phyloP scores from a whole-genome alignment of 129 eudicot genomes.

The Apium graveolens region DNA sequence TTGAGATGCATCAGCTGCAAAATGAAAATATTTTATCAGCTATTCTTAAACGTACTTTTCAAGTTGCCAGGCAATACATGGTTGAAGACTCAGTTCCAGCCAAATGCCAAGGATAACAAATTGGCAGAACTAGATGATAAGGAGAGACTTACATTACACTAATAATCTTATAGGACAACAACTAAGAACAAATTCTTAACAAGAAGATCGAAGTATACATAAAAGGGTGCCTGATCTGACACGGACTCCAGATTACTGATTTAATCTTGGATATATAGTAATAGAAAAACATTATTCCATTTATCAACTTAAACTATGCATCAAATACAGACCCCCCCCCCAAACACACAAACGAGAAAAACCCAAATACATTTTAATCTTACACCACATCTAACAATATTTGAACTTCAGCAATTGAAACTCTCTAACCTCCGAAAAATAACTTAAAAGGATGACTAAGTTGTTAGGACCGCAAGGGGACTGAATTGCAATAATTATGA shows the following conservation, averaged over 20 bases:
- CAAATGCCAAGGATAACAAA: not conserved
- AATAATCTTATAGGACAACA: not conserved
- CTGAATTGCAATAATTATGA: not conserved
- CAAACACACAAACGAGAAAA: no score
- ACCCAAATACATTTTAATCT: no score
- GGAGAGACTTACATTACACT: not conserved
- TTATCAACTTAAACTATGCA: not conserved
- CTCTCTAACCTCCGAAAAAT: not conserved
- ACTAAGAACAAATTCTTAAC: no score
- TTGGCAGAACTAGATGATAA: not conserved
- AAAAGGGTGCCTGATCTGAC: not conserved
- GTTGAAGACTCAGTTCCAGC: not conserved
- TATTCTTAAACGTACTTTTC: not conserved
- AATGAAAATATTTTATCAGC: not conserved
- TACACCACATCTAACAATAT: no score
- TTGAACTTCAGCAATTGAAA: not conserved
- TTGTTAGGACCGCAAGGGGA: not conserved
- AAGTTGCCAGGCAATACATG: not conserved
- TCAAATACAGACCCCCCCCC: not conserved
- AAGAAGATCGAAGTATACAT: no score
- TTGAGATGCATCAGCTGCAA: constrained; percentile 28
- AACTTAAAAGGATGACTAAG: not conserved
- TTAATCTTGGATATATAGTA: not conserved
- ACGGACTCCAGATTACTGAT: not conserved
- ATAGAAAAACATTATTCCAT: not conserved